Percentiles rank a stretch among this genome's conserved stretches.
phyloP scores from a whole-genome alignment of 169 alveolate genomes.

The Plasmodium sp. region DNA sequence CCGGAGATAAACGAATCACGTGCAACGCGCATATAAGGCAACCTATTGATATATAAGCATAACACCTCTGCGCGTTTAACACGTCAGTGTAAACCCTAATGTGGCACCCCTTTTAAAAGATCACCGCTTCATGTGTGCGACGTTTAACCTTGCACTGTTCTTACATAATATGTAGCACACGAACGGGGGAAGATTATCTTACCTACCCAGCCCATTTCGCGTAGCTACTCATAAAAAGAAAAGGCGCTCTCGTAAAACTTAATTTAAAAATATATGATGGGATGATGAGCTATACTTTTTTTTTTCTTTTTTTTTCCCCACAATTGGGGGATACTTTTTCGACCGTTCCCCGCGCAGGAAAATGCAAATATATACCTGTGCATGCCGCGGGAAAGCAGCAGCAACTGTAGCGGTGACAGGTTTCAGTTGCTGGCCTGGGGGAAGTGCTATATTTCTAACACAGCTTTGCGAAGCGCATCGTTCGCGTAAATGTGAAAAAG shows the following conservation, averaged over 20 bases:
- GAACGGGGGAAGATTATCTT: neutral
- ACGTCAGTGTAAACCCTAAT: neutral
- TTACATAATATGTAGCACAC: neutral
- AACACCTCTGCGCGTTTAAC: neutral
- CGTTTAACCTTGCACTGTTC: neutral
- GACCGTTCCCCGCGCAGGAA: neutral
- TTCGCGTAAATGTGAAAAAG: neutral
- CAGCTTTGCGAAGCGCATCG: neutral
- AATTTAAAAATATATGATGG: neutral
- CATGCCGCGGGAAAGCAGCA: neutral
- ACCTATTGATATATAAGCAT: neutral
- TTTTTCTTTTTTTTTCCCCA: neutral
- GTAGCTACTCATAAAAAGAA: neutral
- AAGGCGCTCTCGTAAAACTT: neutral
- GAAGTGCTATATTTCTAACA: neutral
- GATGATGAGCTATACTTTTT: neutral
- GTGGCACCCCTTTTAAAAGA: neutral
- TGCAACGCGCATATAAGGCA: neutral
- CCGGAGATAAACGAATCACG: neutral
- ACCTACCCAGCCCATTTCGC: neutral
- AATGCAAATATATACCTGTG: no score
- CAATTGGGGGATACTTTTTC: neutral
- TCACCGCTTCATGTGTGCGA: neutral
- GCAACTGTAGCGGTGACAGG: neutral
- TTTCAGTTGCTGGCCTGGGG: neutral